Conservation (phyloP, 2,329 filamentous ascomycete genomes). For the Cryoendolithus antarcticus region DNA sequence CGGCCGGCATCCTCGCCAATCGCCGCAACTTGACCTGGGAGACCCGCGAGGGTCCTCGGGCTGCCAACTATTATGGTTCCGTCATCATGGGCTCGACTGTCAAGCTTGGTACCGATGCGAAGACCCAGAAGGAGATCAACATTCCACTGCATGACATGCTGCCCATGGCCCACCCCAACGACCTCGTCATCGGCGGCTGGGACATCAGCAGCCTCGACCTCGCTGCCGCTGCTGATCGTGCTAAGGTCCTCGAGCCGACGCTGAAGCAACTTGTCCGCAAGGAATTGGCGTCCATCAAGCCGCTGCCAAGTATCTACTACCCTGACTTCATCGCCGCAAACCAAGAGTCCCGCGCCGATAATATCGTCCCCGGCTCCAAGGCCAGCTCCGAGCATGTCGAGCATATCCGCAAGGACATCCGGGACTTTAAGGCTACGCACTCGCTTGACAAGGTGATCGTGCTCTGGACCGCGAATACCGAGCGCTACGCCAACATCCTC, state of each 20-base stretch:
- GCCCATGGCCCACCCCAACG: conserved; percentile 94
- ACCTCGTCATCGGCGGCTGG: conserved; percentile 91
- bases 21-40: conserved; percentile 78
- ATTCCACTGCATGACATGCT: conserved; percentile 90
- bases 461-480: conserved; percentile 97
- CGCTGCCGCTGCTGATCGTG: conserved; percentile 86
- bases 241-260: conserved; percentile 86
- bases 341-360: conserved; percentile 92
- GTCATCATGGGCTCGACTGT: conserved; percentile 94
- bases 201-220: conserved; percentile 90
- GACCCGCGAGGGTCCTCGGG: conserved; percentile 74
- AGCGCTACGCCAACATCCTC: conserved; percentile 84
- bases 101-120: conserved; percentile 81
- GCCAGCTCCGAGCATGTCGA: conserved; percentile 81
- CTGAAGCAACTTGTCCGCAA: conserved; percentile 83
- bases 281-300: conserved; percentile 81
- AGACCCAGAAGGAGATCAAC: conserved; percentile 81
- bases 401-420: conserved; percentile 84
- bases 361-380: conserved; percentile 70
- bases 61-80: conserved; percentile 96
- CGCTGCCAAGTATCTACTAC: conserved; percentile 93
- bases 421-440: conserved; percentile 79
- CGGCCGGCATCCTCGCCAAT: conserved; percentile 94
- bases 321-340: conserved; percentile 99
- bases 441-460: conserved; percentile 89